phyloP scores from a whole-genome alignment of 345 rosid genomes.

The Rhodomyrtus tomentosa region DNA sequence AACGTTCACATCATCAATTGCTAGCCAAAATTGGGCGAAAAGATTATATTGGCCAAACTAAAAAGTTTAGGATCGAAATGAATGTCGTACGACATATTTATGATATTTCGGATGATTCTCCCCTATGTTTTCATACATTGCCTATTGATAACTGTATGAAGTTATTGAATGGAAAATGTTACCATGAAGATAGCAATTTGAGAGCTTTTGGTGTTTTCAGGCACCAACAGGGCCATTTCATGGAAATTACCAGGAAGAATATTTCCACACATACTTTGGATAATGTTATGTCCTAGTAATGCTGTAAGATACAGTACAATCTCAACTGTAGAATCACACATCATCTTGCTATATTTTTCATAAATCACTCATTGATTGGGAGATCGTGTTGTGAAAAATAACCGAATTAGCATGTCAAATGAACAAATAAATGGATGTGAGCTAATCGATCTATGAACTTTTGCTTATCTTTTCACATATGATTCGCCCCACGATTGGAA shows the following conservation, averaged over 20 bases:
- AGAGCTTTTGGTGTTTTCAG: not conserved
- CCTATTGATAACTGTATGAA: not conserved
- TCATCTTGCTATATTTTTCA: too few species aligned
- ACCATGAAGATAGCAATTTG: not conserved
- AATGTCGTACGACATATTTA: rapidly evolving
- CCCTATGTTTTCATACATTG: not conserved
- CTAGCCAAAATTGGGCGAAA: rapidly evolving
- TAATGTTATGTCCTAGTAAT: too few species aligned
- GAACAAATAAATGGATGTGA: too few species aligned
- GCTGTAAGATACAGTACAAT: too few species aligned
- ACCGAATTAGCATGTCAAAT: too few species aligned
- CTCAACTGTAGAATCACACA: too few species aligned
- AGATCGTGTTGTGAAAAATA: too few species aligned
- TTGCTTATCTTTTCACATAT: not conserved
- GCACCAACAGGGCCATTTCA: not conserved
- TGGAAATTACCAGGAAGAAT: too few species aligned
- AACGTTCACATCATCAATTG: rapidly evolving
- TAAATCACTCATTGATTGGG: too few species aligned
- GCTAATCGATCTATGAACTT: not conserved
- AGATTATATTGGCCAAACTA: not conserved
- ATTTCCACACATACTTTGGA: too few species aligned
- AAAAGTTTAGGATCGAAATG: not conserved
- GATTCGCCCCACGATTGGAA: not conserved
- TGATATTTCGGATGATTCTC: not conserved
- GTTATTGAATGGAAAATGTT: not conserved